Base-by-base conservation (phyloP, 768 basidiomycete species). In the Hericium alpestre region DNA sequence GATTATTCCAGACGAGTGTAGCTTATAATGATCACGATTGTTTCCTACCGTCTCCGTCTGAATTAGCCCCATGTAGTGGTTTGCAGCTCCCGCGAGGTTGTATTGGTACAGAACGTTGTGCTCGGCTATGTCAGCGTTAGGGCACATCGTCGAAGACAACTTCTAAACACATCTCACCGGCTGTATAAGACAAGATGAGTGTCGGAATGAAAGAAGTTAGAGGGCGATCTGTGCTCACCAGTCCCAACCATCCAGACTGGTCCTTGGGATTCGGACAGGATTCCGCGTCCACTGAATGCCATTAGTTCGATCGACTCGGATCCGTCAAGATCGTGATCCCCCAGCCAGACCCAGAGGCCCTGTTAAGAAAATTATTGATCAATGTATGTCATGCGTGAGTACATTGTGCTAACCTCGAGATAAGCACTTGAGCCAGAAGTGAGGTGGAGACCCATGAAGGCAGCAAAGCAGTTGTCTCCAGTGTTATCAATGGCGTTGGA, bases 201-300 rank as follows among this genome's bases (percentile, higher is more conserved):
- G 8, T 32, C 7, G 32, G 32, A 8, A 32, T 7, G 32, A 32
- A 7, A 32, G 32, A 8, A 8, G 6, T 32, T 3, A 27, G 32
- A 32, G 9, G 32, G 9, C 6, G 9, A 32, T 32, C 32, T 32
- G 58, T 18, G 65, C 78, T 39, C 58, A 74, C 67, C 70, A 40
- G 88, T 90, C 18, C 89, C 89, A 56, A 90, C 81, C 73, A 91
- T 66, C 89, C 87, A 90, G 11, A 89, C 85, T 1, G 89, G 89
- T 3, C 89, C 89, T 41, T 71, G 71, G n/a, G 84, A 86, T 66
- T 90, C 81, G 0, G 84, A 86, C 8, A 88, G 69, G 48, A 91
- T 79, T 1, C 89, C 89, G n/a, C 89, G 79, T 0, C 86, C 89
- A 9, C 67, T 71, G 66, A 76, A 90, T 18, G 86, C 63, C 3